Conservation (phyloP, 371 early-diverging fungal genomes). For the Capillidium heterosporum region DNA sequence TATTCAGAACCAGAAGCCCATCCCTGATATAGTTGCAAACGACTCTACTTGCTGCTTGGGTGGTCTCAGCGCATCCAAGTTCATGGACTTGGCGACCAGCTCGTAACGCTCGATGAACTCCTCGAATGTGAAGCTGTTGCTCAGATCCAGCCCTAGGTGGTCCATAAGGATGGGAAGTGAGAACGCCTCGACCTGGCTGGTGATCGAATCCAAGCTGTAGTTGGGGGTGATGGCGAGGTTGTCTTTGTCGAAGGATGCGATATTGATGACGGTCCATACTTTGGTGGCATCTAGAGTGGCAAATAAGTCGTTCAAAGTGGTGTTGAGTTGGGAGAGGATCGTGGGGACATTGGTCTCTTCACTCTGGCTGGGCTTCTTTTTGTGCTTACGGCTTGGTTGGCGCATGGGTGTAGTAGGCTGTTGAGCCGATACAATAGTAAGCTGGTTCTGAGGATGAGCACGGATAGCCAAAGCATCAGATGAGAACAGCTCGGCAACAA, state of each 20-base stretch:
- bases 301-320: constrained; percentile 44
- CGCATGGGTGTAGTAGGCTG: constrained; percentile 35
- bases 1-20: constrained; percentile 13
- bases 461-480: constrained; percentile 59
- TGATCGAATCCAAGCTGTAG: constrained; percentile 29
- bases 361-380: not conserved
- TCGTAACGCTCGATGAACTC: constrained; percentile 47
- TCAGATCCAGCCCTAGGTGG: constrained; percentile 32
- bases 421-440: constrained; percentile 50
- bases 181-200: constrained; percentile 41
- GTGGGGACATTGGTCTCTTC: constrained; percentile 10
- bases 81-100: constrained; percentile 11
- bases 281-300: constrained; percentile 54
- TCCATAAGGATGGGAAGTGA: constrained; percentile 38
- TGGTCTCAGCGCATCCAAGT: constrained; percentile 17
- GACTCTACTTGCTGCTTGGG: constrained; percentile 20
- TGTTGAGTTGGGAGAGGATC: constrained; percentile 35
- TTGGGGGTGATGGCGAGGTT: constrained; percentile 18
- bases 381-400: constrained; percentile 10
- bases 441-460: constrained; percentile 58
- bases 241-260: constrained; percentile 53
- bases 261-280: constrained; percentile 67
- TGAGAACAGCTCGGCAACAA: constrained; percentile 61
- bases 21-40: constrained; percentile 22
- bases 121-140: constrained; percentile 33